Base-by-base conservation (phyloP, 805 yeast species). In the Lipomyces chichibuensis region DNA sequence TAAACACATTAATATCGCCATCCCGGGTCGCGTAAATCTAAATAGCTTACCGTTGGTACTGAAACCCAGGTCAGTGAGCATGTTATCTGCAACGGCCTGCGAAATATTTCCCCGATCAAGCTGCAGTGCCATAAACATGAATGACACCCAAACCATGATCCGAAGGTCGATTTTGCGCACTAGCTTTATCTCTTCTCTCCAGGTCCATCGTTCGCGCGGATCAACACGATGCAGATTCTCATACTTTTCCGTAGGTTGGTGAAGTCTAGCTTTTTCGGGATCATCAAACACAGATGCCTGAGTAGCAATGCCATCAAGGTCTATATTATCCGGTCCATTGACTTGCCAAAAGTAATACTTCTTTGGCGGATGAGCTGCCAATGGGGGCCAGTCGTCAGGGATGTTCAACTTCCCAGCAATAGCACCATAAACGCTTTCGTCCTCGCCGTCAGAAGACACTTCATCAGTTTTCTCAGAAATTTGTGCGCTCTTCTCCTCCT, bases 71-170 rank as follows among this genome's bases (percentile, higher is more conserved):
- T 86, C 88, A 0, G 76, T 76, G 62, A 87, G 74, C 72, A 87
- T 69, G 71, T 84, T 82, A 71, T 84, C 90, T 0, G 89, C 80
- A 13, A 84, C 67, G 62, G 87, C 88, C 72, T 85, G 87, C 2
- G 80, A 69, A 55, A 87, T 74, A 74, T 87, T 87, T 52, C 83
- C 82, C 69, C 90, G 78, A 75, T 86, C 89, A 65, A 86, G 75
- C 70, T 86, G 85, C 64, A 87, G 77, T 9, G 85, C 86, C 58
- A 84, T 78, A 75, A 87, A 87, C 84, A 86, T 80, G 59, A 86
- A 65, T 64, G 84, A 84, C 0, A 87, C 87, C 78, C 86, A 79
- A 25, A 83, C 74, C 4, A 86, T 79, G 43, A 88, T 87, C 59
- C 81, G 76, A 77, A 79, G 80, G 63, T 88, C 89, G 57, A 84